Base-by-base conservation (phyloP, 352 stramenopile genomes). In the Pythium insidiosum region DNA sequence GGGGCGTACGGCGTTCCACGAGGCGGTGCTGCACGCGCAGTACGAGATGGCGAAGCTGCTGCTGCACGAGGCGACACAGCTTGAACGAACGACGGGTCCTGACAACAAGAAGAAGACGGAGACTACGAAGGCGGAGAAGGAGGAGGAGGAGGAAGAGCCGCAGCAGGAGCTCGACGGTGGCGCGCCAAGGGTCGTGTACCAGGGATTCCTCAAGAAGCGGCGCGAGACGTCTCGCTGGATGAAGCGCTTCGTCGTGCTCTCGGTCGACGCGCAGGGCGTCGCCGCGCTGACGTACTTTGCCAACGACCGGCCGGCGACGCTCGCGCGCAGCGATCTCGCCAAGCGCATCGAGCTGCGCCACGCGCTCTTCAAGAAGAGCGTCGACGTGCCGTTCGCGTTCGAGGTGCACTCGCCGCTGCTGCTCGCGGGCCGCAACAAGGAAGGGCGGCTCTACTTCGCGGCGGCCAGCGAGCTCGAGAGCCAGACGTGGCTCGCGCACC, bases 371-470 rank as follows among this genome's bases (percentile, higher is more conserved):
- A 88, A 90, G 55, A 89, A 87, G 43, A 85, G 71, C 51, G 63
- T 83, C 36, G 72, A 90, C 26, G 59, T 82, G n/a, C 59, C 75
- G 16, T 88, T 85, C 42, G 54, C 77, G 3, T 97, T 96, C 35
- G 85, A 96, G 56, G 64, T 96, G 26, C 84, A 96, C 56, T 95
- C 83, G n/a, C 82, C 84, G 6, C 62, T 89, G 51, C 66, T 96
- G 12, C 61, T 96, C 4, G 38, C 63, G 20, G 73, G 81, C 3
- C 67, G 67, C 29, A 96, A 97, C 54, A 81, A 83, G 30, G 85
- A 96, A 64, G 87, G 87, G 0, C 68, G 83, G 4, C 51, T 96
- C 7, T 92, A 93, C 46, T 96, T 96, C 37, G 74, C 83, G 0
- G 78, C 84, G 0, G 68, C 84, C 23, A 83, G 55, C 26, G 86